phyloP scores from a whole-genome alignment of 179 eudicot genomes.

The Heliamphora pulchella region DNA sequence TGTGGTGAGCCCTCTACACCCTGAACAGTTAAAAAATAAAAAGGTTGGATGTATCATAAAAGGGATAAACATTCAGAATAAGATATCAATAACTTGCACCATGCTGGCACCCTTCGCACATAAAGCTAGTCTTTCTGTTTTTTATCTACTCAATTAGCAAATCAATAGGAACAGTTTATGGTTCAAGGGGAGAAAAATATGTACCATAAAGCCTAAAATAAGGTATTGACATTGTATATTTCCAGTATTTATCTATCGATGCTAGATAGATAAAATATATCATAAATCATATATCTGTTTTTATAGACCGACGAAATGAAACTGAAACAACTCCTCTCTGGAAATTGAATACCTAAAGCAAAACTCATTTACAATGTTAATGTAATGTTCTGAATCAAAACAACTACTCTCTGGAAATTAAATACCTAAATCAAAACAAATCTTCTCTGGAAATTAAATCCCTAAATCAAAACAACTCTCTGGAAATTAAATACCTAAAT shows the following conservation, averaged over 20 bases:
- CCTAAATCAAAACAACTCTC: no score
- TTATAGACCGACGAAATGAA: not conserved
- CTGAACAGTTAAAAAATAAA: not conserved
- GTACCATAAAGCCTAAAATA: not conserved
- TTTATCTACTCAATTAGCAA: not conserved
- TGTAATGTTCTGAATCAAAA: no score
- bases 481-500: no score
- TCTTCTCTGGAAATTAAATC: no score
- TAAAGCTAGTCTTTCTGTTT: not conserved
- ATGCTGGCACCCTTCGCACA: not conserved
- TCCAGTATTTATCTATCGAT: not conserved
- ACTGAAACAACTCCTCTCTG: not conserved
- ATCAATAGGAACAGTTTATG: not conserved
- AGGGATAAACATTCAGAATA: not conserved
- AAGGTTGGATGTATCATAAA: not conserved
- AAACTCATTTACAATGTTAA: not conserved
- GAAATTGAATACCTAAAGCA: not conserved
- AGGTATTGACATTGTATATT: not conserved
- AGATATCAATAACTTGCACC: not conserved
- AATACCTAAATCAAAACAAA: no score
- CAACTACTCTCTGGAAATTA: no score
- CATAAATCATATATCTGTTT: not conserved
- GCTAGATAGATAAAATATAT: not conserved
- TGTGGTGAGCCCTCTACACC: constrained; percentile 22
- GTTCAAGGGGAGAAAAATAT: not conserved